Evolutionary conservation across 768 basidiomycete genomes (phyloP), one percentile per base, ranked within the genome.

Genomic region (Panellus pusillus): DNA sequence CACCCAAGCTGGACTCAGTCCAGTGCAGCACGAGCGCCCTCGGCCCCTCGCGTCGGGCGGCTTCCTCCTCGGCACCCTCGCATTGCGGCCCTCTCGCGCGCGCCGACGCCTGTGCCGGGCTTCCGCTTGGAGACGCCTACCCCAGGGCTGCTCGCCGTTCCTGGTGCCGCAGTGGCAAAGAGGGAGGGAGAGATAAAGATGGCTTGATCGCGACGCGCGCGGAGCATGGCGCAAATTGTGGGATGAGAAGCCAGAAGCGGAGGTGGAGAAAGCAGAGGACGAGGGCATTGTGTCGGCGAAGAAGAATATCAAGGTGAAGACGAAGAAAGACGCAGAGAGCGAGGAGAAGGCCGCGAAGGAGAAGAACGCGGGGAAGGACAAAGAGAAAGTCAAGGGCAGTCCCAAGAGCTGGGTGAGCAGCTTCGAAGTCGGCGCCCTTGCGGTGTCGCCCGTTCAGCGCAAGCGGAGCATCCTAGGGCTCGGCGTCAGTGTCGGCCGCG

Each of bases 181-280:
- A 32, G 61, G n/a, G 29, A 41, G 44, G 36, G 18, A 58, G 44
- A 32, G 47, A 57, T 7, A 44, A 48, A n/a, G 61, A 61, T 46
- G 81, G 79, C 28, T 89, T 87, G 0, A 87, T 92, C 38, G 90
- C 90, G 0, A 52, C 91, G 27, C 80, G 90, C 6, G 60, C 76
- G 84, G 1, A 86, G 84, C 63, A 88, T 88, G 87, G 81, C 83
- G 19, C 83, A n/a, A 84, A 62, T 68, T 83, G 50, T 77, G 71
- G 64, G 71, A 69, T 14, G 71, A 53, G 1, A 70, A 75, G 44
- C 18, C 31, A 24, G 6, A 73, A 45, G 57, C 58, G 61, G 62
- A 47, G 49, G 60, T 60, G 19, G 61, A 65, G 54, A 69, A 70
- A 73, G 65, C 68, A 69, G 72, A 72, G 60, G 70, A 74, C 31